Conservation (phyloP, 169 alveolate genomes). For the Cryptosporidium baileyi region DNA sequence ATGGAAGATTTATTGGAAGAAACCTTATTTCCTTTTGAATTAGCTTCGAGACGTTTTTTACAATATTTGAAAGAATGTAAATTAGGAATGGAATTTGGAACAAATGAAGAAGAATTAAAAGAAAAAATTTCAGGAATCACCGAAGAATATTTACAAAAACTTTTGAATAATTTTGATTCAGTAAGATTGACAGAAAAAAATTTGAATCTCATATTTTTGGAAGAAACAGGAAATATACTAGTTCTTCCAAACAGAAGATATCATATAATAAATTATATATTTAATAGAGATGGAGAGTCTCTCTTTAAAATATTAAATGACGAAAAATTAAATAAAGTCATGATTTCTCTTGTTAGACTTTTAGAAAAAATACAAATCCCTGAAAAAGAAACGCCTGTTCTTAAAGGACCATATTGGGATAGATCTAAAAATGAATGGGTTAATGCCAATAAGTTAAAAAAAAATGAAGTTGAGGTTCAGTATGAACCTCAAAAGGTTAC, state of each 20-base stretch:
- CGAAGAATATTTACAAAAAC: slow-evolving; percentile 11
- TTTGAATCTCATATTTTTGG: slow-evolving; percentile 20
- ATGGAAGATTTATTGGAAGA: background rate
- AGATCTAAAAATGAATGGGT: slow-evolving; percentile 49
- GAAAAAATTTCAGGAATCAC: slow-evolving; percentile 1
- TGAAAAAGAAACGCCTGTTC: background rate
- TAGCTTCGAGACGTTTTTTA: slow-evolving; percentile 30
- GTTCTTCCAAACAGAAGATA: slow-evolving; percentile 38
- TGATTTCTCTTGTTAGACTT: background rate
- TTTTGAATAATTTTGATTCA: slow-evolving; percentile 11
- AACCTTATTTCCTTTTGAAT: slow-evolving; percentile 16
- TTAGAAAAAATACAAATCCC: slow-evolving; percentile 30
- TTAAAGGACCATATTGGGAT: slow-evolving; percentile 55
- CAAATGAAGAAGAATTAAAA: slow-evolving; percentile 8
- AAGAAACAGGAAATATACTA: slow-evolving; percentile 26
- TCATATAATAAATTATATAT: slow-evolving; percentile 25
- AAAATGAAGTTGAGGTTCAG: slow-evolving; percentile 22
- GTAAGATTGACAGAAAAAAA: slow-evolving; percentile 10
- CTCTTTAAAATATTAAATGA: slow-evolving; percentile 2
- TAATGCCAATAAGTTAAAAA: slow-evolving; percentile 11
- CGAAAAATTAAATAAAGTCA: background rate
- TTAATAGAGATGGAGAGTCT: slow-evolving; percentile 20
- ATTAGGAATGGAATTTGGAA: slow-evolving; percentile 13
- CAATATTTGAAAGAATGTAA: slow-evolving; percentile 53
- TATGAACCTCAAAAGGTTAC: slow-evolving; percentile 48